phyloP scores from a whole-genome alignment of 78 protist genomes.

The Paulinella micropora region DNA sequence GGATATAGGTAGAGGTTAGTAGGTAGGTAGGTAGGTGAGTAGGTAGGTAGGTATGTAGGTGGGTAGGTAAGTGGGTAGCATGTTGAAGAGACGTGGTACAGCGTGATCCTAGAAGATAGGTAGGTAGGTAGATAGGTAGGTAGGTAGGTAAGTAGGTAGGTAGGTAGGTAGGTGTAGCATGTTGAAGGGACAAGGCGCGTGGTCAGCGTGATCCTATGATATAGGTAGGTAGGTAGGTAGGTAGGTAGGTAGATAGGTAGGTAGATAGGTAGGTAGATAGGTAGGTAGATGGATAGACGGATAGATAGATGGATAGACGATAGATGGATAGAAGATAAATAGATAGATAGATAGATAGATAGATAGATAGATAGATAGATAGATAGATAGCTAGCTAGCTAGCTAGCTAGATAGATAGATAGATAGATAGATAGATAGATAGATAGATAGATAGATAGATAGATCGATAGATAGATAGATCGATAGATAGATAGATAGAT shows the following conservation, averaged over 20 bases:
- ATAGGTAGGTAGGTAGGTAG: background rate
- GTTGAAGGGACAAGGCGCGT: slow-evolving; percentile 97
- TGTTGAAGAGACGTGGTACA: too few relatives aligned
- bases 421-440: background rate
- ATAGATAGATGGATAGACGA: background rate
- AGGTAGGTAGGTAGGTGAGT: too few relatives aligned
- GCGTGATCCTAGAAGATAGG: too few relatives aligned
- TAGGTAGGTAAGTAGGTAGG: too few relatives aligned
- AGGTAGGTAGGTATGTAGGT: too few relatives aligned
- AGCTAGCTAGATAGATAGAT: background rate
- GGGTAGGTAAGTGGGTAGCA: too few relatives aligned
- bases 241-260: background rate
- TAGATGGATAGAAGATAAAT: background rate
- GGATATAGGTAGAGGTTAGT: too few relatives aligned
- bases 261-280: background rate
- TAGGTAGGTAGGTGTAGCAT: too few relatives aligned
- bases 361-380: background rate
- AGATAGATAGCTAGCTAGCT: background rate
- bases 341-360: background rate
- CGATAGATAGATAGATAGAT: background rate
- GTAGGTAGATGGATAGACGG: background rate
- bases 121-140: too few relatives aligned
- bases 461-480: background rate
- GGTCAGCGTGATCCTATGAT: slow-evolving; percentile 23
- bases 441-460: background rate